Conservation (phyloP, 331 rosid species). For the Telfairia occidentalis region DNA sequence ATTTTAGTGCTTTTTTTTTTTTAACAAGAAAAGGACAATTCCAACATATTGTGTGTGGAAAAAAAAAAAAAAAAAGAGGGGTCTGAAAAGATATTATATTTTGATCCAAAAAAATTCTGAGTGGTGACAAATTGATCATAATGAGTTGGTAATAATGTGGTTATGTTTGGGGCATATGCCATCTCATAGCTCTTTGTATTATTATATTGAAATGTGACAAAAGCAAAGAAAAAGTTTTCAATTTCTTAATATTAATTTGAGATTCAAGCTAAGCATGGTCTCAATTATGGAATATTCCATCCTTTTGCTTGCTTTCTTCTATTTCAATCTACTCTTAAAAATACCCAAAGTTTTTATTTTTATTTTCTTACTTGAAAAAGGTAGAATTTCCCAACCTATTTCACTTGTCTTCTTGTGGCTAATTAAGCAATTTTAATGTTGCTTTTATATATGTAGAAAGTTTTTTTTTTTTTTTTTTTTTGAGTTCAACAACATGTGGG, state of each 20-base stretch:
- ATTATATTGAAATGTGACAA: slow-evolving; percentile 17
- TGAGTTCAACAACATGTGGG: too few relatives aligned
- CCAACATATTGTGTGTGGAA: neutral
- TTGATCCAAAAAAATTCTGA: neutral
- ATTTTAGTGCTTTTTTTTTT: neutral
- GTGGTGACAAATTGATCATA: slow-evolving; percentile 45
- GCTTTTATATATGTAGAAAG: neutral
- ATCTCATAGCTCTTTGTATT: slow-evolving; percentile 21
- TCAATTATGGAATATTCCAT: neutral
- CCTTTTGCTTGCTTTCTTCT: neutral
- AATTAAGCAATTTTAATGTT: neutral
- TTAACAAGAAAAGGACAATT: neutral
- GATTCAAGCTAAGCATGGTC: slow-evolving; percentile 6
- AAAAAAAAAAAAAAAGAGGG: neutral
- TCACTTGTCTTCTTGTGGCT: slow-evolving; percentile 8
- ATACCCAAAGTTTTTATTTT: neutral
- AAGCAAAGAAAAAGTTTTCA: neutral
- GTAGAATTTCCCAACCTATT: neutral
- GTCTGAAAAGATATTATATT: neutral
- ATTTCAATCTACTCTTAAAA: neutral
- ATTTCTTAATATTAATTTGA: neutral
- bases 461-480: too few relatives aligned
- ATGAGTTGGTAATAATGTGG: slow-evolving; percentile 50
- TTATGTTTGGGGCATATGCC: slow-evolving; percentile 3
- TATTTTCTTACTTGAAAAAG: neutral